phyloP scores from a whole-genome alignment of 2,329 filamentous ascomycete genomes.

The Fusarium longipes region DNA sequence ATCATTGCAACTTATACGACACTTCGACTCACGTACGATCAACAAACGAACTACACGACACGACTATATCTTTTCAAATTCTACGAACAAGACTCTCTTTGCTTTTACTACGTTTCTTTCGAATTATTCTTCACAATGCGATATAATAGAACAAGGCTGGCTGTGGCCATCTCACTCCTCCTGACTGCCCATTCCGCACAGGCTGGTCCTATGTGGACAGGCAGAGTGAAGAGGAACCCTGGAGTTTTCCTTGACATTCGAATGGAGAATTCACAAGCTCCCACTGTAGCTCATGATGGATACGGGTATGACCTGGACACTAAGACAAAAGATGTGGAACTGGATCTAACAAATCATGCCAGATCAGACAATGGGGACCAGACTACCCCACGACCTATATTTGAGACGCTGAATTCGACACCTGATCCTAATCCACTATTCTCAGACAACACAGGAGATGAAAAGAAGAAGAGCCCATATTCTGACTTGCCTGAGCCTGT shows the following conservation, averaged over 20 bases:
- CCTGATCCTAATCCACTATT: conserved; percentile 31
- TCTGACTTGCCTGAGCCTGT: conserved; percentile 21
- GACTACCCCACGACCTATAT: conserved; percentile 43
- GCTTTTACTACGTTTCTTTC: conserved; percentile 2
- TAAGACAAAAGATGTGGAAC: background rate
- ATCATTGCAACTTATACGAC: conserved; percentile 19
- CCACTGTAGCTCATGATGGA: conserved; percentile 36
- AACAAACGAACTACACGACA: conserved; percentile 20
- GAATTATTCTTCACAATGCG: conserved; percentile 36
- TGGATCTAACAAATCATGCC: conserved; percentile 20
- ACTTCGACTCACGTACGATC: conserved; percentile 23
- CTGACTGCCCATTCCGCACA: conserved; percentile 46
- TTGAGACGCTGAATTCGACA: conserved; percentile 41
- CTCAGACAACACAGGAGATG: conserved; percentile 17
- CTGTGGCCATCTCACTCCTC: conserved; percentile 45
- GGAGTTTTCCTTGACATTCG: conserved; percentile 28
- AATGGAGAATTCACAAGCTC: conserved; percentile 24
- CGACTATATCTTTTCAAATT: conserved; percentile 16
- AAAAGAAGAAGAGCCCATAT: conserved; percentile 15
- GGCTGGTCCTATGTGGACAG: conserved; percentile 53
- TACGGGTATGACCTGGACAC: conserved; percentile 26
- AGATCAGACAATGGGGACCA: conserved; percentile 29
- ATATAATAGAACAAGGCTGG: conserved; percentile 32
- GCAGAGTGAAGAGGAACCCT: conserved; percentile 41
- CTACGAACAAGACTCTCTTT: conserved; percentile 14